These are phyloP conservation scores for Trametes cinnabarina DNA, from an alignment of 768 basidiomycete species.

Conservation along the genomic window DNA sequence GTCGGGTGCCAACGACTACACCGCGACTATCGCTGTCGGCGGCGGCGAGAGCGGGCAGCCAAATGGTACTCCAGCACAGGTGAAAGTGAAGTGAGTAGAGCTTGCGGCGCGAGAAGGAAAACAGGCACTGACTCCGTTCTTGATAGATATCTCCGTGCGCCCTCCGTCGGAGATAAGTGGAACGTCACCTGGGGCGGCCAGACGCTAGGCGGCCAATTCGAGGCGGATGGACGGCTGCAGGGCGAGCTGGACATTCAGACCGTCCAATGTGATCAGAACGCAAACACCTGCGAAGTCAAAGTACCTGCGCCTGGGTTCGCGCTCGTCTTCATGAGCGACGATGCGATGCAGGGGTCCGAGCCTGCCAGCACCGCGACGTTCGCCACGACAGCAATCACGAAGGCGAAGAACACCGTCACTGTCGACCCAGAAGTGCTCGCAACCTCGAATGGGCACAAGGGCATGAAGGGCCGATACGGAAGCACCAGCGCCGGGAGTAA, in stretches of 20 bases:
- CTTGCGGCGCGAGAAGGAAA: too few species aligned
- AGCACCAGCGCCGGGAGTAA: slow-evolving; percentile 27
- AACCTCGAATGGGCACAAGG: slow-evolving; percentile 59
- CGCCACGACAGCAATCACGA: slow-evolving; percentile 53
- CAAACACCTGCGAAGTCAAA: slow-evolving; percentile 54
- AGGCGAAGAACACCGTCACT: slow-evolving; percentile 50
- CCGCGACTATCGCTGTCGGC: slow-evolving; percentile 35
- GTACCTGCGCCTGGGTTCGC: slow-evolving; percentile 74
- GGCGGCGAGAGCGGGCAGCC: slow-evolving; percentile 24
- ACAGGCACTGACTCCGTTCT: too few species aligned
- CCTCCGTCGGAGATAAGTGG: slow-evolving; percentile 39
- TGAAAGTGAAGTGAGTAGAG: slow-evolving; percentile 34
- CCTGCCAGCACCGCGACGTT: slow-evolving; percentile 45
- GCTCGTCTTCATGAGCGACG: slow-evolving; percentile 62
- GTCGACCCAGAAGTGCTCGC: slow-evolving; percentile 53
- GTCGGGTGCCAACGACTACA: slow-evolving; percentile 40
- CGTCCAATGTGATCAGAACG: slow-evolving; percentile 37
- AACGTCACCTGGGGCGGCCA: slow-evolving; percentile 50
- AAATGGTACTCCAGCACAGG: slow-evolving; percentile 23
- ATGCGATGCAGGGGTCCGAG: slow-evolving; percentile 37
- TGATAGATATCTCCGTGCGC: slow-evolving; percentile 28
- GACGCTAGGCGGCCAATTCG: slow-evolving; percentile 33
- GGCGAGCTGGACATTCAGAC: slow-evolving; percentile 33
- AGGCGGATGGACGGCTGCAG: slow-evolving; percentile 40
- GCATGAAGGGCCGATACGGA: slow-evolving; percentile 20